phyloP scores from a whole-genome alignment of 1,284 basidiomycete species.

The Irpex sp. region DNA sequence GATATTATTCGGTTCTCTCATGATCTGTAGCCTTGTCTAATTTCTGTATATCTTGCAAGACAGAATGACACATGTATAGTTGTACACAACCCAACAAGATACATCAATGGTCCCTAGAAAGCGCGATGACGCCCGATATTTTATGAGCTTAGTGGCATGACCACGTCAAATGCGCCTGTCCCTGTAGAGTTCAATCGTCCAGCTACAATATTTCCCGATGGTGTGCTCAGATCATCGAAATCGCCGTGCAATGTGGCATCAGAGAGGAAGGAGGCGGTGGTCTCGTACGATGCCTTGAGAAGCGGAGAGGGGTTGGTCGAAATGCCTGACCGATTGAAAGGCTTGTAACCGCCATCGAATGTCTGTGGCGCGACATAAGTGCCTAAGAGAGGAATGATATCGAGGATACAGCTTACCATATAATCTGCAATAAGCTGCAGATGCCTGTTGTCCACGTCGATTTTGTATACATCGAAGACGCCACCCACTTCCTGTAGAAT shows the following conservation, averaged over 20 bases:
- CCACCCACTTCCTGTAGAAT: slow-evolving; percentile 87
- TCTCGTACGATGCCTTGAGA: slow-evolving; percentile 97
- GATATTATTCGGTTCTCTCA: background rate
- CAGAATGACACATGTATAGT: background rate
- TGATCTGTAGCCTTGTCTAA: background rate
- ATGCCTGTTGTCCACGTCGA: slow-evolving; percentile 93
- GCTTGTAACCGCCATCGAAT: slow-evolving; percentile 95
- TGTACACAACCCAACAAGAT: background rate
- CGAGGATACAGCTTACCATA: slow-evolving; percentile 64
- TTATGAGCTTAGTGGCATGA: slow-evolving; percentile 43
- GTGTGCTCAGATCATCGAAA: slow-evolving; percentile 87
- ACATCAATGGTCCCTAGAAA: background rate
- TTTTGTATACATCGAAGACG: slow-evolving; percentile 97
- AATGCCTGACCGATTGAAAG: slow-evolving; percentile 96
- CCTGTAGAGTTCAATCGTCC: slow-evolving; percentile 82
- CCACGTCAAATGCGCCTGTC: slow-evolving; percentile 86
- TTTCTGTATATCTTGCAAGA: background rate
- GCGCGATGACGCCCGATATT: background rate
- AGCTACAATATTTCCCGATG: slow-evolving; percentile 89
- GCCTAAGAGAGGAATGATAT: background rate
- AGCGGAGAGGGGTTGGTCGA: slow-evolving; percentile 89
- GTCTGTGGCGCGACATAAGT: slow-evolving; percentile 53
- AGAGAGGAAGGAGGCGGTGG: slow-evolving; percentile 92
- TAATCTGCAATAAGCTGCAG: slow-evolving; percentile 98
- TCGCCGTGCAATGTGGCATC: slow-evolving; percentile 95